These are phyloP conservation scores for Chaetomiaceae sp. DNA, from an alignment of 2,329 filamentous ascomycete species.

Conservation along the genomic window DNA sequence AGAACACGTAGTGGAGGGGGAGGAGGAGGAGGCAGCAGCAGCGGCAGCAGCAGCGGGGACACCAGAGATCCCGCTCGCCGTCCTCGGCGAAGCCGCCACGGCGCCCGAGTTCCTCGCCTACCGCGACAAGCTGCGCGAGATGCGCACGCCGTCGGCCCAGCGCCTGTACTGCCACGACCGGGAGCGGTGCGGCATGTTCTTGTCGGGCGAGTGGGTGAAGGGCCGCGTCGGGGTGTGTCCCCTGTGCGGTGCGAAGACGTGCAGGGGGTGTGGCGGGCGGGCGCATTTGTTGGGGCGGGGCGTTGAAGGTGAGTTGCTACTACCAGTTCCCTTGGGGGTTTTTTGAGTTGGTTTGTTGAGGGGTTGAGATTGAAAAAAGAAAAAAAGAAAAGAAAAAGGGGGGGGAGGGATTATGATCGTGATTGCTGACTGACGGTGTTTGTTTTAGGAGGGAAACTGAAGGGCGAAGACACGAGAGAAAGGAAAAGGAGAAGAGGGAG, in stretches of 20 bases:
- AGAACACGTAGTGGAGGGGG: too few relatives aligned
- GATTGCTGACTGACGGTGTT: background rate
- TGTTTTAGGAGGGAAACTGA: background rate
- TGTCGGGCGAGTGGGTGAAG: background rate
- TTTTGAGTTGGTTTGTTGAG: too few relatives aligned
- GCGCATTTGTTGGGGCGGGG: background rate
- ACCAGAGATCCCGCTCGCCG: slow-evolving; percentile 10
- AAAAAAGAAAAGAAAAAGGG: too few relatives aligned
- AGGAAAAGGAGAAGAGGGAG: background rate
- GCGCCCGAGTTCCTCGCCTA: slow-evolving; percentile 16
- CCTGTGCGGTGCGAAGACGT: slow-evolving; percentile 8
- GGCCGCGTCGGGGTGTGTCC: slow-evolving; percentile 3
- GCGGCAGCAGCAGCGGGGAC: too few relatives aligned
- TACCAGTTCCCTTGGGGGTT: background rate
- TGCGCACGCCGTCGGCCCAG: background rate
- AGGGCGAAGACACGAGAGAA: background rate
- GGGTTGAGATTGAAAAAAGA: too few relatives aligned
- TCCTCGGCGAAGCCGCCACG: slow-evolving; percentile 5
- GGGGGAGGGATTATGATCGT: too few relatives aligned
- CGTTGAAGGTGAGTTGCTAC: background rate
- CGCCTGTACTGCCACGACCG: slow-evolving; percentile 11
- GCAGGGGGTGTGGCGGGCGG: slow-evolving; percentile 7
- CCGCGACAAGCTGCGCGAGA: slow-evolving; percentile 12
- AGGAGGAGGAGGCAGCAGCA: too few relatives aligned
- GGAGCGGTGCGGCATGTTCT: slow-evolving; percentile 10